These are phyloP conservation scores for Pseudocercospora vitis DNA, from an alignment of 2,329 filamentous ascomycete species.

Conservation along the genomic window DNA sequence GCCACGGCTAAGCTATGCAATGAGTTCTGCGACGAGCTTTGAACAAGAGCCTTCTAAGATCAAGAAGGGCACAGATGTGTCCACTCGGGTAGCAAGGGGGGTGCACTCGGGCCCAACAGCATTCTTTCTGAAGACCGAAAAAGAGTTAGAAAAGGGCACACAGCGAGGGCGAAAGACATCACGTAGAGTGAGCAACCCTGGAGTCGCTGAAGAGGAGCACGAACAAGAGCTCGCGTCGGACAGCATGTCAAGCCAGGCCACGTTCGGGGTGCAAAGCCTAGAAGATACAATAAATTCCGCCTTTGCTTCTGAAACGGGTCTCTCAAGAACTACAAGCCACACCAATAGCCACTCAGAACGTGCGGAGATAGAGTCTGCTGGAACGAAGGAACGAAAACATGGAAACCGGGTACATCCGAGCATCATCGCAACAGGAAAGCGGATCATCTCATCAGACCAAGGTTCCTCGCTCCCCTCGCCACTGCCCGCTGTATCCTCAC, in stretches of 20 bases:
- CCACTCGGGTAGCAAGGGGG: slow-evolving; percentile 15
- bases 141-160: slow-evolving; percentile 44
- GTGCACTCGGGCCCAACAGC: slow-evolving; percentile 51
- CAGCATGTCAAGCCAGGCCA: slow-evolving; percentile 44
- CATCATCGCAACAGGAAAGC: slow-evolving; percentile 36
- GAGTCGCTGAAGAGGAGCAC: no score
- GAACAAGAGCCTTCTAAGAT: slow-evolving; percentile 12
- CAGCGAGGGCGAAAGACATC: slow-evolving; percentile 30
- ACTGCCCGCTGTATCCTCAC: slow-evolving; percentile 27
- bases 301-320: slow-evolving; percentile 35
- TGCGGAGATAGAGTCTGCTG: slow-evolving; percentile 18
- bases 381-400: slow-evolving; percentile 33
- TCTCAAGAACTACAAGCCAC: slow-evolving; percentile 31
- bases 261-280: slow-evolving; percentile 59
- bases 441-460: slow-evolving; percentile 38
- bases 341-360: slow-evolving; percentile 25
- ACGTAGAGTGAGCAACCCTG: slow-evolving; percentile 21
- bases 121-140: slow-evolving; percentile 60
- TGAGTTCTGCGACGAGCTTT: not conserved
- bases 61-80: slow-evolving; percentile 23
- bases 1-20: not conserved
- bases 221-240: slow-evolving; percentile 30
- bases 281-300: slow-evolving; percentile 53
- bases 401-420: slow-evolving; percentile 40
- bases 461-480: slow-evolving; percentile 29